phyloP scores from a whole-genome alignment of 176 grass and related monocot species.

The Oryza australiensis region DNA sequence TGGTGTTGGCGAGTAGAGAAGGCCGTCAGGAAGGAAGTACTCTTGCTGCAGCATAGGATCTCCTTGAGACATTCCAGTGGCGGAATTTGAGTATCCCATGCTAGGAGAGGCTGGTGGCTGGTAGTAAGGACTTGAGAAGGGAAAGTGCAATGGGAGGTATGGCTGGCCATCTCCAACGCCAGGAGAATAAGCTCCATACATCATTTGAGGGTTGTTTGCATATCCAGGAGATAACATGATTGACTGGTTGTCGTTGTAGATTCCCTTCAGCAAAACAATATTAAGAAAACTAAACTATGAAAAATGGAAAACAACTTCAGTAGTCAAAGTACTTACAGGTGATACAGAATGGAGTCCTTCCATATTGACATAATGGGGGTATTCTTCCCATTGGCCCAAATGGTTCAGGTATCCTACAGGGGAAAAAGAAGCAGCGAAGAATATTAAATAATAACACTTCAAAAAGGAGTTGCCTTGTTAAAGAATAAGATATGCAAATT shows the following conservation, averaged over 20 bases:
- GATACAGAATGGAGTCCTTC: constrained; percentile 65
- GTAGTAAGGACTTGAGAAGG: constrained; percentile 62
- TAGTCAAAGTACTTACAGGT: constrained; percentile 55
- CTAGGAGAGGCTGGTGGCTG: constrained; percentile 68
- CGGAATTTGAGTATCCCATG: constrained; percentile 62
- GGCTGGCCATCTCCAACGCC: constrained; percentile 64
- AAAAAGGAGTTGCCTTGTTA: constrained; percentile 11
- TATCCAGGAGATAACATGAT: constrained; percentile 65
- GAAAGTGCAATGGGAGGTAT: constrained; percentile 56
- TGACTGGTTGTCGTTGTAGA: constrained; percentile 70
- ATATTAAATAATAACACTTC: constrained; percentile 12
- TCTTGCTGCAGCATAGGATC: constrained; percentile 69
- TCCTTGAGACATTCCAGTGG: constrained; percentile 59
- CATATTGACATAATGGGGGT: constrained; percentile 70
- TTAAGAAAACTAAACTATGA: constrained; percentile 19
- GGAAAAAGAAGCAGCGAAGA: constrained; percentile 16
- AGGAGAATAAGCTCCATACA: constrained; percentile 75
- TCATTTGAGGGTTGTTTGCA: constrained; percentile 70
- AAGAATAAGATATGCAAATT: constrained; percentile 18
- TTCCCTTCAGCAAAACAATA: constrained; percentile 38
- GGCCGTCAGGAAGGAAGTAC: constrained; percentile 60
- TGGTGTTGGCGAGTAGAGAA: constrained; percentile 65
- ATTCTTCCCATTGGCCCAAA: constrained; percentile 67
- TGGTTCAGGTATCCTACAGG: constrained; percentile 56
- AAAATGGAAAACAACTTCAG: background rate